These are phyloP conservation scores for Chionographis japonica DNA, from an alignment of 106 monocot species.

Conservation along the genomic window DNA sequence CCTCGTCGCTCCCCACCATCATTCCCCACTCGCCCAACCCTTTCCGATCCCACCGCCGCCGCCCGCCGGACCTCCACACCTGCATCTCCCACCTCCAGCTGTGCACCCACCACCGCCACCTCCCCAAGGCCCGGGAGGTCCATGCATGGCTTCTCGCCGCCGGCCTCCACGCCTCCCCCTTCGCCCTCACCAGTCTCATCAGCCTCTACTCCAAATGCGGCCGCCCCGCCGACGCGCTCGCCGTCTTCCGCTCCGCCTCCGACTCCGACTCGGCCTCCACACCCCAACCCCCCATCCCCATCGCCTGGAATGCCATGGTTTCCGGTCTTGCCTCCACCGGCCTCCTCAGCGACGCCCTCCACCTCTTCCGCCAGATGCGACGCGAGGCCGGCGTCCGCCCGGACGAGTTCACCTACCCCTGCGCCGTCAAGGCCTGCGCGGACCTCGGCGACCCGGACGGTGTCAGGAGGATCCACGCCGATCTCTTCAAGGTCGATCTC, in stretches of 20 bases:
- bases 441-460: constrained; percentile 9
- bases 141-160: constrained; percentile 33
- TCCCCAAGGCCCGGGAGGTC: constrained; percentile 18
- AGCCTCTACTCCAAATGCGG: constrained; percentile 50
- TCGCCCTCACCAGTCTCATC: constrained; percentile 52
- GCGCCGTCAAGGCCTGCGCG: constrained; percentile 43
- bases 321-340: constrained; percentile 42
- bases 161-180: constrained; percentile 42
- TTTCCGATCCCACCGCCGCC: no score
- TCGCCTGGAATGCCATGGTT: constrained; percentile 52
- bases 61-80: background rate
- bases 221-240: constrained; percentile 19
- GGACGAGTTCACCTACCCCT: constrained; percentile 68
- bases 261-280: no score
- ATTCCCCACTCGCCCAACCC: no score
- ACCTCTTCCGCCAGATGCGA: constrained; percentile 29
- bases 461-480: constrained; percentile 25
- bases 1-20: no score
- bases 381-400: constrained; percentile 9
- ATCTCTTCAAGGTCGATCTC: constrained; percentile 27
- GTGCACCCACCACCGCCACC: constrained; percentile 18
- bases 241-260: constrained; percentile 23
- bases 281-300: constrained; percentile 24
- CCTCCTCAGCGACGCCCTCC: constrained; percentile 26
- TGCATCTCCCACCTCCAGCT: constrained; percentile 32